Evolutionary conservation across 1,139 yeast species (phyloP).

Genomic region (Groenewaldozyma auringiensis): DNA sequence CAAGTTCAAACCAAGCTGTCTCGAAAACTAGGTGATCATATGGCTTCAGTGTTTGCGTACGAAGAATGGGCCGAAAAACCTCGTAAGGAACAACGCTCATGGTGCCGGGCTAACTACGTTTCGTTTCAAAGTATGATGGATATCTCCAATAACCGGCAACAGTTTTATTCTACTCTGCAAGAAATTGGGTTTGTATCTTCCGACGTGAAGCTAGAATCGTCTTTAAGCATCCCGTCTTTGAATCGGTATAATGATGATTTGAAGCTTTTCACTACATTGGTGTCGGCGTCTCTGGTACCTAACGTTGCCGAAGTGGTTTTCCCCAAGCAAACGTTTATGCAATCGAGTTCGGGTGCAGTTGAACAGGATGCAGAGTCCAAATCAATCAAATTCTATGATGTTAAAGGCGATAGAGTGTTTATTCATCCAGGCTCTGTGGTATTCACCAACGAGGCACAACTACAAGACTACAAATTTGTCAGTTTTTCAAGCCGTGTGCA

Average conservation of each 20-base stretch:
- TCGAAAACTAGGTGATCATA: constrained; percentile 56
- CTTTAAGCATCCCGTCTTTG: no score
- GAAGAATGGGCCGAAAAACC: constrained; percentile 44
- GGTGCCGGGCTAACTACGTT: constrained; percentile 53
- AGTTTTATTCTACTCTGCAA: constrained; percentile 56
- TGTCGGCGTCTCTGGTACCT: constrained; percentile 79
- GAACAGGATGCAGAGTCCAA: constrained; percentile 79
- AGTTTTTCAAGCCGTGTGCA: constrained; percentile 34
- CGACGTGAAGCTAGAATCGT: constrained; percentile 6
- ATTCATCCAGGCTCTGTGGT: constrained; percentile 76
- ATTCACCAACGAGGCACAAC: constrained; percentile 39
- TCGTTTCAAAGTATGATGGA: constrained; percentile 64
- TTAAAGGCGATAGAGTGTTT: constrained; percentile 45
- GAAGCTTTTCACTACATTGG: constrained; percentile 54
- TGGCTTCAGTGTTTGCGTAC: constrained; percentile 53
- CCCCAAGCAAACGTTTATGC: constrained; percentile 71
- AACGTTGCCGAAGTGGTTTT: constrained; percentile 70
- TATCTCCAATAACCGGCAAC: constrained; percentile 60
- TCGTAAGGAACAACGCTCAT: constrained; percentile 29
- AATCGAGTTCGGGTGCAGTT: constrained; percentile 69
- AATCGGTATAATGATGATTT: no score
- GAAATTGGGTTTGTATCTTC: constrained; percentile 81
- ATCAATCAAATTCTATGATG: constrained; percentile 48
- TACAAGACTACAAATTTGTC: constrained; percentile 27
- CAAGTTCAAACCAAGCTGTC: constrained; percentile 39